Percentiles rank a stretch among this genome's conserved stretches.
phyloP scores from a whole-genome alignment of 1,139 yeast species.

The Pichia sp. region DNA sequence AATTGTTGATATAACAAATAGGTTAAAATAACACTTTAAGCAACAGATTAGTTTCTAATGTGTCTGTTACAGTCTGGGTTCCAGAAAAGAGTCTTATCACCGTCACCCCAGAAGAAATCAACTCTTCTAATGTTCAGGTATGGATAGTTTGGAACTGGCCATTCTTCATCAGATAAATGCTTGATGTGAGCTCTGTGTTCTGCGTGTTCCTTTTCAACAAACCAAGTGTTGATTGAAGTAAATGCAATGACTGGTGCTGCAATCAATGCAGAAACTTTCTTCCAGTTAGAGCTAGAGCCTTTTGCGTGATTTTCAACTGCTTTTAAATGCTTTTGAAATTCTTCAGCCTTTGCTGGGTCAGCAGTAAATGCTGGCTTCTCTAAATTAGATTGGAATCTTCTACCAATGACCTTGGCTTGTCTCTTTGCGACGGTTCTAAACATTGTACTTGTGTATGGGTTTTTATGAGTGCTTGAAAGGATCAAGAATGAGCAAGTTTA shows the following conservation, averaged over 20 bases:
- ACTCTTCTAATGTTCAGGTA: conserved; percentile 83
- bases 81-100: conserved; percentile 97
- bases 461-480: neutral
- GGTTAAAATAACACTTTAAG: neutral
- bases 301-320: conserved; percentile 71
- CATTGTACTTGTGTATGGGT: conserved; percentile 15
- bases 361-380: conserved; percentile 28
- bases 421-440: conserved; percentile 24
- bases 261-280: conserved; percentile 67
- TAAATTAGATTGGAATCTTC: conserved; percentile 26
- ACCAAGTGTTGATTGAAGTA: conserved; percentile 73
- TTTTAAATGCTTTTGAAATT: conserved; percentile 39
- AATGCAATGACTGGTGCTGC: conserved; percentile 76
- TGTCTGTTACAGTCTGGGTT: conserved; percentile 87
- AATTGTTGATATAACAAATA: no score
- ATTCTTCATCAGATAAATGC: conserved; percentile 77
- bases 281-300: conserved; percentile 74
- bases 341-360: conserved; percentile 48
- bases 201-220: conserved; percentile 80
- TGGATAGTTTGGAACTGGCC: conserved; percentile 77
- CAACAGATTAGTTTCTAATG: conserved; percentile 29
- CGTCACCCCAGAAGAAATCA: conserved; percentile 97
- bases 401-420: conserved; percentile 21
- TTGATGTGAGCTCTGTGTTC: conserved; percentile 78
- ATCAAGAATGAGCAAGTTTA: neutral